These are phyloP conservation scores for Adansonia rubrostipa DNA, from an alignment of 441 rosid species.

Conservation along the genomic window DNA sequence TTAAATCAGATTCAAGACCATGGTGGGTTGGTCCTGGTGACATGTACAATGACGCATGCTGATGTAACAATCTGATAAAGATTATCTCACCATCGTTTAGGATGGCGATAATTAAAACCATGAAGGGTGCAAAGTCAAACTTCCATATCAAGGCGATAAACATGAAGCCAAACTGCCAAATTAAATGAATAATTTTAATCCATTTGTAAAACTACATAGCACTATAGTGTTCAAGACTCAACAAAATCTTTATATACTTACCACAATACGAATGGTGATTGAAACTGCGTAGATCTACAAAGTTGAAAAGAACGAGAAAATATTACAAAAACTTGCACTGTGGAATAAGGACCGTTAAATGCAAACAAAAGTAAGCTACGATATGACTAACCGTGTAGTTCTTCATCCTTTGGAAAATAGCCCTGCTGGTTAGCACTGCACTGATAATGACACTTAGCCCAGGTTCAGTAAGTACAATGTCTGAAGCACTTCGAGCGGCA, in stretches of 20 bases:
- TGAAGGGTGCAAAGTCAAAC: slow-evolving; percentile 85
- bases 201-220: not conserved
- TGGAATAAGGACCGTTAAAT: not conserved
- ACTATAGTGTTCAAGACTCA: not conserved
- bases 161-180: slow-evolving; percentile 86
- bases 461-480: slow-evolving; percentile 86
- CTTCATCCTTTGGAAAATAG: slow-evolving; percentile 95
- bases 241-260: slow-evolving; percentile 36
- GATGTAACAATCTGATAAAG: slow-evolving; percentile 4
- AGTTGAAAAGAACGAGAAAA: not conserved
- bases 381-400: slow-evolving; percentile 72
- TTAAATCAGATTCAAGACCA: slow-evolving; percentile 17
- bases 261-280: slow-evolving; percentile 88
- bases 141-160: slow-evolving; percentile 87
- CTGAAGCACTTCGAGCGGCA: slow-evolving; percentile 91
- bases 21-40: not conserved
- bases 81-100: slow-evolving; percentile 74
- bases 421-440: slow-evolving; percentile 90
- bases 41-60: not conserved
- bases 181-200: not conserved
- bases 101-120: slow-evolving; percentile 87
- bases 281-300: slow-evolving; percentile 92
- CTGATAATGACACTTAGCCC: slow-evolving; percentile 89
- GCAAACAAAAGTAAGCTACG: slow-evolving; percentile 2
- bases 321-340: slow-evolving; percentile 10